phyloP scores from a whole-genome alignment of 495 filamentous ascomycete genomes.

The Usnea hakonensis region DNA sequence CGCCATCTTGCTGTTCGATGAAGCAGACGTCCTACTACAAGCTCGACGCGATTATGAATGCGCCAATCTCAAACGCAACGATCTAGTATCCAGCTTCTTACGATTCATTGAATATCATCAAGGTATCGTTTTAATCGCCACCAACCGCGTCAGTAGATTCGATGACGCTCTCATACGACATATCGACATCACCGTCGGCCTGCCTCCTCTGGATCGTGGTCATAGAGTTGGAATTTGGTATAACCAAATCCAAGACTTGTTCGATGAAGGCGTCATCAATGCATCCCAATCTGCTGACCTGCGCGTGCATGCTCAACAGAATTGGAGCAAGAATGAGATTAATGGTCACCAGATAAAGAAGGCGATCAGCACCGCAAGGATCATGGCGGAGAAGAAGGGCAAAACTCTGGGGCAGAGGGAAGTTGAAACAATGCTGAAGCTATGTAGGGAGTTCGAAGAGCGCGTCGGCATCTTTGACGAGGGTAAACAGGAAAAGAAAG shows the following conservation, averaged over 20 bases:
- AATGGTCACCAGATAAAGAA: constrained; percentile 26
- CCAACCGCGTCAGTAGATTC: constrained; percentile 41
- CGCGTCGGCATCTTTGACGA: neutral
- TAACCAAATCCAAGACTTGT: constrained; percentile 20
- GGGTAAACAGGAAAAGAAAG: neutral
- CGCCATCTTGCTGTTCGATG: constrained; percentile 39
- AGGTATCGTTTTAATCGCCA: constrained; percentile 52
- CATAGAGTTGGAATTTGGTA: constrained; percentile 15
- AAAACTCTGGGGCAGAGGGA: constrained; percentile 12
- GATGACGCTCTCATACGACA: constrained; percentile 46
- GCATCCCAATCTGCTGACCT: neutral
- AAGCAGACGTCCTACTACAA: constrained; percentile 43
- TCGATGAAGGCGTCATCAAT: constrained; percentile 6
- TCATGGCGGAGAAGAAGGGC: constrained; percentile 22
- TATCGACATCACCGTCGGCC: constrained; percentile 35
- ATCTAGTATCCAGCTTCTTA: constrained; percentile 45
- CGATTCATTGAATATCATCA: constrained; percentile 49
- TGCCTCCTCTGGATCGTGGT: constrained; percentile 19
- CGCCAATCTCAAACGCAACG: constrained; percentile 34
- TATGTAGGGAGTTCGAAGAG: constrained; percentile 20
- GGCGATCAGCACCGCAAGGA: constrained; percentile 16
- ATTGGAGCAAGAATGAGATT: constrained; percentile 20
- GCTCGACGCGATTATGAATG: constrained; percentile 23
- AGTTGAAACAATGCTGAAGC: constrained; percentile 21
- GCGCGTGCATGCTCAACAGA: constrained; percentile 1